Evolutionary conservation across 495 filamentous ascomycete species (phyloP).

Genomic region (Neurospora tetraspora): DNA sequence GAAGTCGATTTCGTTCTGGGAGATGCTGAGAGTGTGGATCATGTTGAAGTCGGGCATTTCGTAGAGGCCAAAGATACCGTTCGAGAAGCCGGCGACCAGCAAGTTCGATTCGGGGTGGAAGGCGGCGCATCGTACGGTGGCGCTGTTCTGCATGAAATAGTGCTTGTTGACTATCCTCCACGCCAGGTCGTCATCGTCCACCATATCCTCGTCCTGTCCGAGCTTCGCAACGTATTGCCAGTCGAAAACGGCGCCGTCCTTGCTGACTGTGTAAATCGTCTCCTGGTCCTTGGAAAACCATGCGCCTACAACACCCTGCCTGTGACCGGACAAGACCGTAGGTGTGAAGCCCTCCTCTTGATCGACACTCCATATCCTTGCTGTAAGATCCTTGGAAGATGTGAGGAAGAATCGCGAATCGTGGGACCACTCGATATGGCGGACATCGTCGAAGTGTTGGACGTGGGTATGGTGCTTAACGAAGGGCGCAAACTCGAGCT

Average conservation of each 20-base stretch:
- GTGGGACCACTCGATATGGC: constrained; percentile 82
- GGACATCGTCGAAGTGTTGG: constrained; percentile 79
- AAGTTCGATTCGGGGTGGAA: constrained; percentile 83
- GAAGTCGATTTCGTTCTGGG: constrained; percentile 89
- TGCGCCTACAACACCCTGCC: constrained; percentile 73
- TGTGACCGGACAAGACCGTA: constrained; percentile 81
- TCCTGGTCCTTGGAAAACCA: constrained; percentile 95
- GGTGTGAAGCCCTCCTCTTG: constrained; percentile 80
- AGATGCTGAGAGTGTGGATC: constrained; percentile 86
- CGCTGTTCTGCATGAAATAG: constrained; percentile 85
- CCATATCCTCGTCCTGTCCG: constrained; percentile 49
- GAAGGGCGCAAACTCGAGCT: constrained; percentile 91
- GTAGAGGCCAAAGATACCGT: constrained; percentile 85
- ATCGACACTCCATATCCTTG: constrained; percentile 87
- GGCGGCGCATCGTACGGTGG: constrained; percentile 76
- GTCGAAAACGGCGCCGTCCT: constrained; percentile 45
- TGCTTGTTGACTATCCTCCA: constrained; percentile 85
- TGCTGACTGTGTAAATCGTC: constrained; percentile 46
- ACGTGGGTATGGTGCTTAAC: constrained; percentile 75
- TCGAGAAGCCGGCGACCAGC: constrained; percentile 87
- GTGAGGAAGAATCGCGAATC: constrained; percentile 93
- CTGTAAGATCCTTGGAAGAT: constrained; percentile 83
- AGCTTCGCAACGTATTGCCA: constrained; percentile 57
- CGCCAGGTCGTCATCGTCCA: constrained; percentile 46
- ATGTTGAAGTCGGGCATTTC: constrained; percentile 95